Evolutionary conservation across 2,329 filamentous ascomycete genomes (phyloP).

Genomic region (Cryphonectria naterciae): DNA sequence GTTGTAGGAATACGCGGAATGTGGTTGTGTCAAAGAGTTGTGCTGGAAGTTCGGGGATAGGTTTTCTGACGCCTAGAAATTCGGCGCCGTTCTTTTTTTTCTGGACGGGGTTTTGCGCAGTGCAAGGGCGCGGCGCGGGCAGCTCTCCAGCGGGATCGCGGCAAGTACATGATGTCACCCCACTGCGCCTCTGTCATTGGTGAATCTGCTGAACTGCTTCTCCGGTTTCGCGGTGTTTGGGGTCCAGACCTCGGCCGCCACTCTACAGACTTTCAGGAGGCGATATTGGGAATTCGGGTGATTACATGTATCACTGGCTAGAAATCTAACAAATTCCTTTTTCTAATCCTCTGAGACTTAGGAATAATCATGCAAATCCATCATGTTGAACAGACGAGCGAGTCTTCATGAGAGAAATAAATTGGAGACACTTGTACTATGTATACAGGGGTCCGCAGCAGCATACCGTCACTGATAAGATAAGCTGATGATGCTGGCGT

Average conservation of each 20-base stretch:
- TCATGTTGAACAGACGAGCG: not conserved
- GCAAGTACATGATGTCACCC: slow-evolving; percentile 28
- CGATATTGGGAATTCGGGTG: not conserved
- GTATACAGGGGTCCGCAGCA: not conserved
- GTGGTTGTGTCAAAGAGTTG: slow-evolving; percentile 11
- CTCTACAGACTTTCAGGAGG: not conserved
- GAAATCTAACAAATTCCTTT: not conserved
- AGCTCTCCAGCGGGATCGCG: slow-evolving; percentile 1
- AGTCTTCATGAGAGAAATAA: not conserved
- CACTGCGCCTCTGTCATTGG: slow-evolving; percentile 17
- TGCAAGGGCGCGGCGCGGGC: slow-evolving; percentile 16
- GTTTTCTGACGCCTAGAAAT: slow-evolving; percentile 14
- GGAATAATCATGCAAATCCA: not conserved
- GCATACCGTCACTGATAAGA: slow-evolving; percentile 6
- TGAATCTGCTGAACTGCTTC: not conserved
- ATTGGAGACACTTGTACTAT: not conserved
- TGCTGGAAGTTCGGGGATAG: not conserved
- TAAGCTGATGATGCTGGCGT: not conserved
- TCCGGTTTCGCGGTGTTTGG: slow-evolving; percentile 4
- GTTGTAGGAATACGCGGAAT: too few species aligned
- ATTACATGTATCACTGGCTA: not conserved
- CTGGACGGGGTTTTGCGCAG: slow-evolving; percentile 10
- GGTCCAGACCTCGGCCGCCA: slow-evolving; percentile 4
- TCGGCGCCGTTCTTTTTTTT: slow-evolving; percentile 21
- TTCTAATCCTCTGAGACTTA: not conserved